Evolutionary conservation across 2,329 filamentous ascomycete genomes (phyloP).

Genomic region (Aspergillus aculeatinus): DNA sequence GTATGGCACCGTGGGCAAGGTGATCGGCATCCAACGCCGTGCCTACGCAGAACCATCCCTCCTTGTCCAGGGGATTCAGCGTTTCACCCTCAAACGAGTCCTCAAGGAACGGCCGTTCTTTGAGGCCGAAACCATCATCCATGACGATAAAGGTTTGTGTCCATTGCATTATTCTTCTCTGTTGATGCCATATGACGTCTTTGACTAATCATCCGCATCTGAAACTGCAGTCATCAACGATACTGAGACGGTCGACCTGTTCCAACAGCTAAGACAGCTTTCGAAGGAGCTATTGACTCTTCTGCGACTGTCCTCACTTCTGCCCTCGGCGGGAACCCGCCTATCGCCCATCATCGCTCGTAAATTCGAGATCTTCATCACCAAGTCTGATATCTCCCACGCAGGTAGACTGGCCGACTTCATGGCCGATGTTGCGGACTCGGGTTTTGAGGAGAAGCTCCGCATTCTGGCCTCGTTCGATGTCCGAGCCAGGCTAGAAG

Average conservation of each 20-base stretch:
- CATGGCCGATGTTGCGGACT: constrained; percentile 90
- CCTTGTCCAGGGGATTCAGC: constrained; percentile 78
- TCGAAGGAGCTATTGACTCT: constrained; percentile 84
- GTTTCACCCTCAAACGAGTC: constrained; percentile 73
- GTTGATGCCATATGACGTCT: background rate
- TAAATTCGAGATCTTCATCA: constrained; percentile 82
- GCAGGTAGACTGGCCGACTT: constrained; percentile 89
- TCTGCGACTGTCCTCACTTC: constrained; percentile 78
- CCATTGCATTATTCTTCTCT: background rate
- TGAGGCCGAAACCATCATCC: constrained; percentile 72
- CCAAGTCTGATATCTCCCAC: constrained; percentile 75
- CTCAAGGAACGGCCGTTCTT: constrained; percentile 80
- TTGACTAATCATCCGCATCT: background rate
- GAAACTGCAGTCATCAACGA: constrained; percentile 53
- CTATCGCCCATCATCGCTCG: constrained; percentile 83
- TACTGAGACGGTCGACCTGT: constrained; percentile 66
- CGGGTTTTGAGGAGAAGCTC: constrained; percentile 86
- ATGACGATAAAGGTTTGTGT: constrained; percentile 64
- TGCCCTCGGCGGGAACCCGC: constrained; percentile 66
- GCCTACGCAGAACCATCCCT: constrained; percentile 75
- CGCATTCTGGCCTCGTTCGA: constrained; percentile 79
- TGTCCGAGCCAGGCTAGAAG: constrained; percentile 73
- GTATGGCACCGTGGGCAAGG: constrained; percentile 78
- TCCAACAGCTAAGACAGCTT: constrained; percentile 76
- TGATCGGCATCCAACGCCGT: constrained; percentile 73